Evolutionary conservation across 176 grass and related monocot species (phyloP).

Genomic region (Triticum aestivum): IWGSC_CS_RefSeq_v2.1 NC_057801.1:642837596-642838095

Average conservation of each 20-base stretch:
- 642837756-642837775: neutral
- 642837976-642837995: neutral
- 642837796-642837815: constrained; percentile 13
- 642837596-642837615: neutral
- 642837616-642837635: neutral
- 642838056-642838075: neutral
- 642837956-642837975: no score
- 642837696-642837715: neutral
- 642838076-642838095: neutral
- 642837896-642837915: neutral
- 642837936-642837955: no score
- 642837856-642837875: neutral
- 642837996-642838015: neutral
- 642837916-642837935: neutral
- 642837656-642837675: neutral
- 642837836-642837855: neutral
- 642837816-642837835: neutral
- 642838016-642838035: neutral
- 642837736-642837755: neutral
- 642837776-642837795: neutral
- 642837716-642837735: neutral
- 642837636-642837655: no score
- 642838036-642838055: neutral
- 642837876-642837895: neutral
- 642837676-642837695: neutral